Conservation (phyloP, 495 filamentous ascomycete species). For the Penicillium cosmopolitanum region DNA sequence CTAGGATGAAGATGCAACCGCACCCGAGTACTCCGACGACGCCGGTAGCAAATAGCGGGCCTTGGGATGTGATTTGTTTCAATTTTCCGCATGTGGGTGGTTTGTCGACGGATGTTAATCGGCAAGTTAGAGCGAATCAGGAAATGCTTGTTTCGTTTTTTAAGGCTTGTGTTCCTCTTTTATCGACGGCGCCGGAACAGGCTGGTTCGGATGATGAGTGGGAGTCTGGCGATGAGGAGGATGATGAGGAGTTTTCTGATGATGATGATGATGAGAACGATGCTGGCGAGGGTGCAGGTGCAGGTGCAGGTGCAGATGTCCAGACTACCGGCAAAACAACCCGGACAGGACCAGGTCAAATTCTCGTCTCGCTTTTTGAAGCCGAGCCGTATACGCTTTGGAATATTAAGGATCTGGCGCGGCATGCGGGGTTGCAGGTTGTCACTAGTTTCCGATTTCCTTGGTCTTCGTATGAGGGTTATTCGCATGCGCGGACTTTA, state of each 20-base stretch:
- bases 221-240: conserved; percentile 24
- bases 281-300: conserved; percentile 14
- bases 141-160: conserved; percentile 87
- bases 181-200: conserved; percentile 43
- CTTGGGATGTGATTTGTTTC: conserved; percentile 81
- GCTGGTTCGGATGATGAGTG: conserved; percentile 32
- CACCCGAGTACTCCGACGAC: background rate
- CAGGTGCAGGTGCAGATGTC: conserved; percentile 17
- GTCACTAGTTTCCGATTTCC: conserved; percentile 78
- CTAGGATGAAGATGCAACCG: background rate
- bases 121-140: conserved; percentile 92
- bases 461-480: conserved; percentile 75
- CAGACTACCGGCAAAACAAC: conserved; percentile 23
- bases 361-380: conserved; percentile 89
- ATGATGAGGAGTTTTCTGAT: conserved; percentile 8
- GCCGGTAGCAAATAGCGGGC: conserved; percentile 32
- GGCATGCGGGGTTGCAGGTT: conserved; percentile 76
- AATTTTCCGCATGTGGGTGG: conserved; percentile 98
- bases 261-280: conserved; percentile 29
- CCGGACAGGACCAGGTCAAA: conserved; percentile 57
- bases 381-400: conserved; percentile 91
- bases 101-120: conserved; percentile 86
- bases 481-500: conserved; percentile 84
- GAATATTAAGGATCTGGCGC: conserved; percentile 86
- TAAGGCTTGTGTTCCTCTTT: conserved; percentile 56